These are phyloP conservation scores for Paramecium pentaurelia DNA, from an alignment of 73 alveolate species.

Conservation along the genomic window DNA sequence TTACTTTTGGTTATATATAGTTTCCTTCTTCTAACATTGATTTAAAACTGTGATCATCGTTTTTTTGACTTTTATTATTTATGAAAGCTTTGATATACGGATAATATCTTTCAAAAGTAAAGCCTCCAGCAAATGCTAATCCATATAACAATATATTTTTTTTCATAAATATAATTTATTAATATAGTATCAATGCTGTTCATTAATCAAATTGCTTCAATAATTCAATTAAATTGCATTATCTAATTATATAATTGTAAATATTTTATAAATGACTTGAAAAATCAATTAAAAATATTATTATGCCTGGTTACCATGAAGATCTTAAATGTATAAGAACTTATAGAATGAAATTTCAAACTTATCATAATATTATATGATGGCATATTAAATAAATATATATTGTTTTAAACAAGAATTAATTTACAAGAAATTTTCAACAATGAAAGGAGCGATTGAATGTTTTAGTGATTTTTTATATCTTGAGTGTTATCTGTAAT, in stretches of 20 bases:
- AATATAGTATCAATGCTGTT: not conserved
- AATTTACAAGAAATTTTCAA: not conserved
- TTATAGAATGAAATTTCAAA: not conserved
- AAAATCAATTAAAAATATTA: not conserved
- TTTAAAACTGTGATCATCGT: slow-evolving; percentile 5
- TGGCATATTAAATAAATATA: not conserved
- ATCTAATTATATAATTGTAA: not conserved
- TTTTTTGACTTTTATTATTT: not conserved
- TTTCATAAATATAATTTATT: not conserved
- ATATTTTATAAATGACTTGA: not conserved
- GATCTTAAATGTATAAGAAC: not conserved
- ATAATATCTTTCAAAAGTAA: not conserved
- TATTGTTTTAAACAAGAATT: not conserved
- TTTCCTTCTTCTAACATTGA: not conserved
- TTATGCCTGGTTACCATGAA: not conserved
- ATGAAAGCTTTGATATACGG: not conserved
- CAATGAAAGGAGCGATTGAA: not conserved
- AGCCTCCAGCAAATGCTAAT: not conserved
- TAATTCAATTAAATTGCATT: too few relatives aligned
- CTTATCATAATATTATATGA: not conserved
- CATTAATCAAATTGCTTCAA: too few relatives aligned
- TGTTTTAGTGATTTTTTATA: not conserved
- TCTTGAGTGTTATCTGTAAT: not conserved
- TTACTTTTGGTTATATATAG: not conserved
- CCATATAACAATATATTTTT: not conserved